phyloP scores from a whole-genome alignment of 148 eudicot genomes.

The Camellia japonica region DNA sequence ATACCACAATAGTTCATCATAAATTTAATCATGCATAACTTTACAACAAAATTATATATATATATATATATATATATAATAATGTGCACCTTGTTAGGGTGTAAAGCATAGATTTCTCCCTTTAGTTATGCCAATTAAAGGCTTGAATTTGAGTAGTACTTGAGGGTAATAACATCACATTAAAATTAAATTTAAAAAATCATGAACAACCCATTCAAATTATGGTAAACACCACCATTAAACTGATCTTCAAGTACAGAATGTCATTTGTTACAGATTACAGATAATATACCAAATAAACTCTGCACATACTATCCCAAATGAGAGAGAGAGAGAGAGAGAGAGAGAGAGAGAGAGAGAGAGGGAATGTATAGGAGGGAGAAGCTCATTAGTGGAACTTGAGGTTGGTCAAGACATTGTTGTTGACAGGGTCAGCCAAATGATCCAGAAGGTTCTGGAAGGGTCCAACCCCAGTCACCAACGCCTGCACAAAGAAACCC shows the following conservation, averaged over 20 bases:
- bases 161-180: too few relatives aligned
- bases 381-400: slow-evolving; percentile 69
- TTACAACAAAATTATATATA: too few relatives aligned
- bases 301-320: slow-evolving; percentile 30
- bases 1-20: too few relatives aligned
- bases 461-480: slow-evolving; percentile 96
- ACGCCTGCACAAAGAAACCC: slow-evolving; percentile 82
- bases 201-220: too few relatives aligned
- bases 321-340: not conserved
- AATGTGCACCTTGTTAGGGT: too few relatives aligned
- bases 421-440: slow-evolving; percentile 95
- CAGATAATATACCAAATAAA: slow-evolving; percentile 16
- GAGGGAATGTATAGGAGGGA: not conserved
- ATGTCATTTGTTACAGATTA: slow-evolving; percentile 11
- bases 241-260: not conserved
- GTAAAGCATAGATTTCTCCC: too few relatives aligned
- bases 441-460: slow-evolving; percentile 90
- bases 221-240: too few relatives aligned
- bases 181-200: too few relatives aligned
- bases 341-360: too few relatives aligned
- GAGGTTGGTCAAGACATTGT: slow-evolving; percentile 90
- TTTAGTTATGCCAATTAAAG: too few relatives aligned
- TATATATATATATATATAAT: too few relatives aligned
- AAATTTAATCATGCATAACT: too few relatives aligned
- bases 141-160: not conserved